Percentiles rank a stretch among this genome's conserved stretches.
phyloP scores from a whole-genome alignment of 208 protist genomes.

The Plasmodiophora brassicae region DNA sequence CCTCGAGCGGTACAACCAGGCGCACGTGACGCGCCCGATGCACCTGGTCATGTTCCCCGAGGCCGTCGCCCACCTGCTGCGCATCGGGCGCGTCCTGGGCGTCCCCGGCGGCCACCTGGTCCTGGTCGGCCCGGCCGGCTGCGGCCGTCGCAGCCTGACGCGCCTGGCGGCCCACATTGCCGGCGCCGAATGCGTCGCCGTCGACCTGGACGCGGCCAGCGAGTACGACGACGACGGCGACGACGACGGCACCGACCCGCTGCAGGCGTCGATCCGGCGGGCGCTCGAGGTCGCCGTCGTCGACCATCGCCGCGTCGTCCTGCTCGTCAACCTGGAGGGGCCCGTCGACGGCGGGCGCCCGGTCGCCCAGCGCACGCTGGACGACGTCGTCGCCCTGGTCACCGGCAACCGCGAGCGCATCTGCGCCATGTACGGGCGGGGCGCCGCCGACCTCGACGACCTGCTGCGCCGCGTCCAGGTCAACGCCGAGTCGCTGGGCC shows the following conservation, averaged over 20 bases:
- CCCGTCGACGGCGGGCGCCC: too few relatives aligned
- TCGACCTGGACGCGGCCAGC: conserved; percentile 62
- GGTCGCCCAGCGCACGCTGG: too few relatives aligned
- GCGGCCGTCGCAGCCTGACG: conserved; percentile 87
- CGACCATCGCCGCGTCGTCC: too few relatives aligned
- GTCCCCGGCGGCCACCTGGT: conserved; percentile 82
- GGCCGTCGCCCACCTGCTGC: conserved; percentile 84
- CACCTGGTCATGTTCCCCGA: conserved; percentile 94
- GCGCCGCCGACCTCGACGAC: conserved; percentile 81
- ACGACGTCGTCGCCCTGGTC: too few relatives aligned
- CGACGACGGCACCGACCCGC: too few relatives aligned
- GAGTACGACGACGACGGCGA: too few relatives aligned
- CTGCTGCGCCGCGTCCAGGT: conserved; percentile 65
- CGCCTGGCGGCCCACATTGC: conserved; percentile 80
- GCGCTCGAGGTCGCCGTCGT: too few relatives aligned
- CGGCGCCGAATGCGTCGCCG: conserved; percentile 75
- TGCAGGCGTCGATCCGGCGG: too few relatives aligned
- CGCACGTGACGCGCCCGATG: conserved; percentile 70
- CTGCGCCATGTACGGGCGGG: too few relatives aligned
- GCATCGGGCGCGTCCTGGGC: conserved; percentile 87
- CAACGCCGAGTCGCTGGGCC: conserved; percentile 53
- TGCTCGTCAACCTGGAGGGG: too few relatives aligned
- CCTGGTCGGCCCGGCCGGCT: conserved; percentile 71
- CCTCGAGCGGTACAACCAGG: conserved; percentile 81
- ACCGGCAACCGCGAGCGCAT: too few relatives aligned